Conservation (phyloP, 352 stramenopile species). For the Phytophthora sansomeana region DNA sequence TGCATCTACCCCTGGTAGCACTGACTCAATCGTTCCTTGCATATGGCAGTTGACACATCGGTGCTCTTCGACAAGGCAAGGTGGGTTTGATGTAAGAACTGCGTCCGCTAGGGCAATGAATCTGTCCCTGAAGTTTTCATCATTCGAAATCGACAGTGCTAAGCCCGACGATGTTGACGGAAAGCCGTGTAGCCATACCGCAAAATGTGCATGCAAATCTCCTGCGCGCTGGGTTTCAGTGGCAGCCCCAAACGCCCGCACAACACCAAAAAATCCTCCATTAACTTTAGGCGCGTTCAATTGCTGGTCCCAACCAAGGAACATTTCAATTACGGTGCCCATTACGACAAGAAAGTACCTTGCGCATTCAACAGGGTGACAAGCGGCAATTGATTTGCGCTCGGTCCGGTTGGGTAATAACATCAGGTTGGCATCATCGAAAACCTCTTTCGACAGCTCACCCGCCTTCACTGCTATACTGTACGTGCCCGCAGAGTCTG, state of each 20-base stretch:
- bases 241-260: slow-evolving; percentile 24
- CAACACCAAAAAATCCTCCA: slow-evolving; percentile 33
- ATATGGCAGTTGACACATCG: not conserved
- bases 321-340: slow-evolving; percentile 3
- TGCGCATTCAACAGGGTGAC: slow-evolving; percentile 2
- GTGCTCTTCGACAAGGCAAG: not conserved
- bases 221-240: slow-evolving; percentile 36
- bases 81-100: slow-evolving; percentile 4
- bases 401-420: slow-evolving; percentile 7
- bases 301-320: slow-evolving; percentile 12
- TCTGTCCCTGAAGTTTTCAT: not conserved
- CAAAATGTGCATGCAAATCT: slow-evolving; percentile 35
- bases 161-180: slow-evolving; percentile 11
- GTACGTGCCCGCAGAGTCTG: slow-evolving; percentile 18
- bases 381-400: slow-evolving; percentile 5
- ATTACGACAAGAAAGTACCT: slow-evolving; percentile 9
- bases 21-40: not conserved
- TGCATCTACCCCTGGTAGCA: slow-evolving; percentile 11
- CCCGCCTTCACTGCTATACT: slow-evolving; percentile 4
- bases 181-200: slow-evolving; percentile 39
- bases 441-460: not conserved
- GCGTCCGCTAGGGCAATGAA: not conserved
- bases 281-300: not conserved
- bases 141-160: not conserved
- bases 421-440: not conserved